Conservation (phyloP, 2,329 filamentous ascomycete species). For the Colletotrichum incanum region DNA sequence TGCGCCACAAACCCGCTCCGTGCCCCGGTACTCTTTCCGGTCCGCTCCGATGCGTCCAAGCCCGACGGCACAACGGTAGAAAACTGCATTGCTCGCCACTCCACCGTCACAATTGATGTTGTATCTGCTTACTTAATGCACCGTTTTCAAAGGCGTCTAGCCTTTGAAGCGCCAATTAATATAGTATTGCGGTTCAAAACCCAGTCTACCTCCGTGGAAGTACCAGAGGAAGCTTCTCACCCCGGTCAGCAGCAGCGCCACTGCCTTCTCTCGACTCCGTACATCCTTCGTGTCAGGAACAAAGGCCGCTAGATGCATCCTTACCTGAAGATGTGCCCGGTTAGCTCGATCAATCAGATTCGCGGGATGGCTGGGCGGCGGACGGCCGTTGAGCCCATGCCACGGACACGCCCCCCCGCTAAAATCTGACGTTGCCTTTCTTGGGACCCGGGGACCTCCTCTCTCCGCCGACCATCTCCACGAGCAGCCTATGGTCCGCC, state of each 20-base stretch:
- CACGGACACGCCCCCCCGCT: slow-evolving; percentile 25
- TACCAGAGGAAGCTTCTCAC: slow-evolving; percentile 1
- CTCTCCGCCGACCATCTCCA: slow-evolving; percentile 5
- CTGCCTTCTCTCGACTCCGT: slow-evolving; percentile 10
- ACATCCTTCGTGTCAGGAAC: slow-evolving; percentile 16
- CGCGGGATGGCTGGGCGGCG: slow-evolving; percentile 1
- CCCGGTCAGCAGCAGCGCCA: slow-evolving; percentile 34
- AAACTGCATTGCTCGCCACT: slow-evolving; percentile 8
- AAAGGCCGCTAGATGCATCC: background rate
- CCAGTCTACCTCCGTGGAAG: background rate
- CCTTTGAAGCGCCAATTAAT: background rate
- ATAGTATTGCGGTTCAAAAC: background rate
- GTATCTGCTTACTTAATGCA: background rate
- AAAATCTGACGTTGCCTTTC: slow-evolving; percentile 42
- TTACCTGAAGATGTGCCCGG: slow-evolving; percentile 3
- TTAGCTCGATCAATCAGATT: slow-evolving; percentile 18
- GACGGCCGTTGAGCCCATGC: slow-evolving; percentile 24
- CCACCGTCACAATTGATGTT: background rate
- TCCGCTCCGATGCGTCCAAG: slow-evolving; percentile 4
- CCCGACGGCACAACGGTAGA: background rate
- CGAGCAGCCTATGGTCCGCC: slow-evolving; percentile 6
- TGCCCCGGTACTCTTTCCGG: background rate
- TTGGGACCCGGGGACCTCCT: background rate
- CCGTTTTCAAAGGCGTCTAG: background rate
- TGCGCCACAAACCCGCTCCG: background rate